phyloP scores from a whole-genome alignment of 2,329 filamentous ascomycete genomes.

The Aphanoascus verrucosus region DNA sequence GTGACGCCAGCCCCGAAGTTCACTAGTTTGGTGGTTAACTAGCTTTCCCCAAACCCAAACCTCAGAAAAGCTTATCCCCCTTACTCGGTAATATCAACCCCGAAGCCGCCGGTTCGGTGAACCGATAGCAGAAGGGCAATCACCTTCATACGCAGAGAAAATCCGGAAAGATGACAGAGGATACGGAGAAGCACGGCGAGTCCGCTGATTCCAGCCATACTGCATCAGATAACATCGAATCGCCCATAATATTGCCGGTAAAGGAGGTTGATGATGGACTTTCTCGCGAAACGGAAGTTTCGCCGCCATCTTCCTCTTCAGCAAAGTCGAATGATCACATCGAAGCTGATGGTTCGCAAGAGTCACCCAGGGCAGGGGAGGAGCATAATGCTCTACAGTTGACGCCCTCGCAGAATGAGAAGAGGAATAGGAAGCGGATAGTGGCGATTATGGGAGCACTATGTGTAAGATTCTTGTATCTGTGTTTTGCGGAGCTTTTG shows the following conservation, averaged over 20 bases:
- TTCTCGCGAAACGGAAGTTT: neutral
- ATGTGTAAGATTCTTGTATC: slow-evolving; percentile 14
- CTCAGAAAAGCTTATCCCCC: neutral
- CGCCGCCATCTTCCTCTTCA: slow-evolving; percentile 5
- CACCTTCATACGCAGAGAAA: neutral
- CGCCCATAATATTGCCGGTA: neutral
- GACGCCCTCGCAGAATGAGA: slow-evolving; percentile 10
- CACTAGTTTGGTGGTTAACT: neutral
- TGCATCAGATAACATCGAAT: neutral
- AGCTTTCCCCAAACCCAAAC: neutral
- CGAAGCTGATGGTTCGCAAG: neutral
- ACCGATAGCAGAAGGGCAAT: too few species aligned
- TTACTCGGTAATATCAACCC: neutral
- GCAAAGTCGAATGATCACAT: neutral
- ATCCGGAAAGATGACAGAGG: neutral
- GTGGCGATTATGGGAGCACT: slow-evolving; percentile 15
- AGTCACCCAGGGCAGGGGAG: neutral
- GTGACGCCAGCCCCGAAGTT: too few species aligned
- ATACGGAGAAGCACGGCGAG: neutral
- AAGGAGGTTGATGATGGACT: neutral
- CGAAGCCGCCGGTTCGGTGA: neutral
- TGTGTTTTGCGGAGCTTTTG: neutral
- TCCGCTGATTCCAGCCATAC: neutral
- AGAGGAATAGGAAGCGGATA: slow-evolving; percentile 14
- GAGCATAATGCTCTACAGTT: slow-evolving; percentile 2